Evolutionary conservation across 2,329 filamentous ascomycete genomes (phyloP), one percentile per base, ranked within the genome.

Genomic region (Fusarium nurragi): DNA sequence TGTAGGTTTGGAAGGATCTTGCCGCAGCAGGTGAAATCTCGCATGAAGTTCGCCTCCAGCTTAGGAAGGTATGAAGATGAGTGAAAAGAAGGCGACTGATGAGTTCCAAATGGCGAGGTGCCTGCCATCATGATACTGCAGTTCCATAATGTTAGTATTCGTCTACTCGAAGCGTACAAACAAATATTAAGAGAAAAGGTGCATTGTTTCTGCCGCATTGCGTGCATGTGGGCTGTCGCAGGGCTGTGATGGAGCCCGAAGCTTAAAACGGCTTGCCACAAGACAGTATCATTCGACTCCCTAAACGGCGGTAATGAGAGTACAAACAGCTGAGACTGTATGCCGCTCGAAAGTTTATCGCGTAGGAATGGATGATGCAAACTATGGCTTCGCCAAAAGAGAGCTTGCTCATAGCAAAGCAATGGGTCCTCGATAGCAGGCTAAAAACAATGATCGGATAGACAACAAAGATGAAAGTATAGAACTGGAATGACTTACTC

Each of bases 1-100:
- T 99, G 95, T 69, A 99, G 86, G 47, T 94, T 96, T 22, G 94
- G 91, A 68, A 97, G 85, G 28, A 90, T 94, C 72, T 92, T 87
- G 72, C 93, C 93, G 79, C 95, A 99, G 81, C 95, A 99, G 49
- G 90, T 90, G 79, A 98, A 98, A 80, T 98, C 94, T 78, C 90
- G 90, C 92, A 98, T 96, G 77, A 97, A 99, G 74, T 94, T 95
- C 62, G 94, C 94, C 78, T 99, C 95, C 74, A 97, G 88, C 78
- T 97, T 97, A 11, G 94, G 94, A 2, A 97, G 86, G 76, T 98
- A 98, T 23, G 95, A 98, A 8, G 94, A 97, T 1, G 94, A 98
- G 78, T 98, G 94, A 72, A 93, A 96, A 2, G 94, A 97, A 1
- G 95, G 93, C n/a, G 94, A 97, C 77, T 94, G 90, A 71, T 94